Conservation (phyloP, 768 basidiomycete species). For the Cyathus striatus region DNA sequence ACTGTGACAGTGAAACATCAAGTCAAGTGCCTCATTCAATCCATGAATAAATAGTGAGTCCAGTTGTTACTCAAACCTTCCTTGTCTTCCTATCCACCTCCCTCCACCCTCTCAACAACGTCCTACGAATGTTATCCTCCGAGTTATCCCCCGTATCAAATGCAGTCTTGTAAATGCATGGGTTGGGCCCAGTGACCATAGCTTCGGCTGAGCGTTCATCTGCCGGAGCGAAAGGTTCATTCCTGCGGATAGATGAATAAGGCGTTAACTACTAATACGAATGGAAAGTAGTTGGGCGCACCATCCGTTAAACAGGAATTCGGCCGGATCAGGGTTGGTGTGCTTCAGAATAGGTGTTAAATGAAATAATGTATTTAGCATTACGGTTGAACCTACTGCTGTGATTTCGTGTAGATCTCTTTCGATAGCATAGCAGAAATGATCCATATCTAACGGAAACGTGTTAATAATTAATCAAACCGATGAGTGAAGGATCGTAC, state of each 20-base stretch:
- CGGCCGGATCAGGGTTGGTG: conserved; percentile 41
- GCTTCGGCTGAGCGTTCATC: conserved; percentile 51
- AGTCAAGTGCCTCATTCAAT: too few species aligned
- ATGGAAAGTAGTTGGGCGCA: conserved; percentile 6
- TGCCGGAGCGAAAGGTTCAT: conserved; percentile 62
- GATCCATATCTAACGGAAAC: conserved; percentile 44
- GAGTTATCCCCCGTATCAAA: conserved; percentile 12
- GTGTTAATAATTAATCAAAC: not conserved
- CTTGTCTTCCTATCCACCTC: too few species aligned
- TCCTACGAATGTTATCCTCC: conserved; percentile 16
- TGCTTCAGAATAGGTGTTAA: conserved; percentile 30
- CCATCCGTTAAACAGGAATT: conserved; percentile 45
- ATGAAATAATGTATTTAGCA: not conserved
- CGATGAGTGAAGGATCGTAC: conserved; percentile 17
- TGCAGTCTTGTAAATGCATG: conserved; percentile 19
- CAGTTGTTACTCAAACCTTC: too few species aligned
- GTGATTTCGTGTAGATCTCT: conserved; percentile 66
- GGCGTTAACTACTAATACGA: not conserved
- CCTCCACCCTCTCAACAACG: conserved; percentile 21
- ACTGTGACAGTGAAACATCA: too few species aligned
- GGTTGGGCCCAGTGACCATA: conserved; percentile 29
- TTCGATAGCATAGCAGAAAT: conserved; percentile 57
- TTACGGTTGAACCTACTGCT: conserved; percentile 36
- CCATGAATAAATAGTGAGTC: too few species aligned
- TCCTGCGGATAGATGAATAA: conserved; percentile 22